Conservation (phyloP, 2,329 filamentous ascomycete genomes). For the Trichoderma atrobrunneum region DNA sequence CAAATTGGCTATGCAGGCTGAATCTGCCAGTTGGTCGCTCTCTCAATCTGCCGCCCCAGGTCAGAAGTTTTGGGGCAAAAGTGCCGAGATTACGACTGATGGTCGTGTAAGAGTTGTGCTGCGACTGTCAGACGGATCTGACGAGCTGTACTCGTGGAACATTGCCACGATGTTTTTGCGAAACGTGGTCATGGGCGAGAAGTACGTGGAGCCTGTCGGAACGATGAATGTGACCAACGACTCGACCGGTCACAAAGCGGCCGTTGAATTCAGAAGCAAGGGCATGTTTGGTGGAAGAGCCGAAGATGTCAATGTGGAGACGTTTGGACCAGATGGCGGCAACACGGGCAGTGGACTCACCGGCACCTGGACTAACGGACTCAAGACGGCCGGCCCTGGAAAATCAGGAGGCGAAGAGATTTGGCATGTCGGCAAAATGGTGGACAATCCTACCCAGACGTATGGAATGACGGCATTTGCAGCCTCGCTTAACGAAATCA, state of each 20-base stretch:
- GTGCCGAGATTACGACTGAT: constrained; percentile 88
- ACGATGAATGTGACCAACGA: constrained; percentile 86
- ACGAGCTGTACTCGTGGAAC: constrained; percentile 86
- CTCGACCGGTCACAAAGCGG: constrained; percentile 74
- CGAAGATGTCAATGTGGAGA: constrained; percentile 81
- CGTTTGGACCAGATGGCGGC: constrained; percentile 63
- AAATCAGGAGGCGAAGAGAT: constrained; percentile 62
- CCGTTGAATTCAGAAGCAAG: constrained; percentile 88
- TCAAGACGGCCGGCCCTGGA: constrained; percentile 65
- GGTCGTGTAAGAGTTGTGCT: constrained; percentile 78
- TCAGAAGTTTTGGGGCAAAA: constrained; percentile 99
- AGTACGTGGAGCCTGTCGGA: constrained; percentile 93
- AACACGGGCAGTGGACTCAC: constrained; percentile 65
- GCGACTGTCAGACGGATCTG: constrained; percentile 60
- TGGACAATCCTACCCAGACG: constrained; percentile 72
- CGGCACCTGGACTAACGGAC: constrained; percentile 80
- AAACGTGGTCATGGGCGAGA: constrained; percentile 96
- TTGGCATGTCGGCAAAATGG: constrained; percentile 76
- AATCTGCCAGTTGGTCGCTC: constrained; percentile 80
- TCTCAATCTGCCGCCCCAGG: constrained; percentile 82
- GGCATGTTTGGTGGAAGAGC: constrained; percentile 96
- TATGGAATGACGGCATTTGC: constrained; percentile 91
- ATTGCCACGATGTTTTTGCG: constrained; percentile 86
- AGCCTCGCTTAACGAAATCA: constrained; percentile 83
- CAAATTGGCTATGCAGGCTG: constrained; percentile 88